Base-by-base conservation (phyloP, 768 basidiomycete genomes). In the Candolleomyces efflorescens region DNA sequence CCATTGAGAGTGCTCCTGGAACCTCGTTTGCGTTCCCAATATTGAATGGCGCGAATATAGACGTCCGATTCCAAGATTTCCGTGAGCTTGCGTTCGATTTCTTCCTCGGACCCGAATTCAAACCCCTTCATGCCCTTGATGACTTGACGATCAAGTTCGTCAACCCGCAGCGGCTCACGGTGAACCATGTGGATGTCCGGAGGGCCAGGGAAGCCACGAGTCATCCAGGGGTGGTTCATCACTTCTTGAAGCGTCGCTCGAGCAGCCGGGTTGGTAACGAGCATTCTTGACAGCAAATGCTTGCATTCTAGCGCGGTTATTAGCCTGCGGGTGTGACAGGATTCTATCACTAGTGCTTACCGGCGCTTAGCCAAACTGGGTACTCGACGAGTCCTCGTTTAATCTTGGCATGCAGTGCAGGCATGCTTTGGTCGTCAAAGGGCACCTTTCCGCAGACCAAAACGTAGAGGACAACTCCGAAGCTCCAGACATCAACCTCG, bases 361-460 rank as follows among this genome's bases (percentile, higher is more conserved):
- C 94, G 62, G 90, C 84, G 64, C 90, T 94, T 15, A 98, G 78
- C 97, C 97, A 99, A 2, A 91, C 90, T 0, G 96, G 96, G 67
- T 98, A 98, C 67, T 99, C 97, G 32, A 98, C 95, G 41, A 94
- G 75, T 0, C 97, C 96, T 4, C 95, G 86, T 72, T 99, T 99
- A 73, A 99, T 99, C 76, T 98, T 99, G 23, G 97, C 97, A 69
- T 98, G 97, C 54, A 99, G 75, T 0, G 97, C 97, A 1, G 97
- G 96, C 97, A 98, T 99, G 69, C 90, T 94, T 73, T 98, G 94
- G 69, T 99, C 97, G 66, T 99, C 97, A 68, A 99, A 98, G 0
- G 97, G 96, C 3, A 99, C 97, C 74, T 97, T 98, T 49, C 97
- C 97, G 68, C 96, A 99, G 0, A 99, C 95, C 53, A 99, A 82